Conservation (phyloP, 1,284 basidiomycete species). For the Malassezia arunalokei region DNA sequence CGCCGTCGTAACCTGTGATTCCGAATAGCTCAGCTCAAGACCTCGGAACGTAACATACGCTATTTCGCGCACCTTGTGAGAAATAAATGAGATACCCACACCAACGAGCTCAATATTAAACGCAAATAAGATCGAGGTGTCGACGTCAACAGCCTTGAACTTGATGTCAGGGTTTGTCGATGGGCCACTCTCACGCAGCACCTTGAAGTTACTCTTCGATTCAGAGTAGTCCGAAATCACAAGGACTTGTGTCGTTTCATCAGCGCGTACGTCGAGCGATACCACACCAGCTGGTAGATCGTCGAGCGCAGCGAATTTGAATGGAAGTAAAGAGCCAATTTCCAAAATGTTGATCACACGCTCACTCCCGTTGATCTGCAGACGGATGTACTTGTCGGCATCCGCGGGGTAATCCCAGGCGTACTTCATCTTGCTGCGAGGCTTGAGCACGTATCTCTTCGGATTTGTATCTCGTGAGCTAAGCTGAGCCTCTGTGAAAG, state of each 20-base stretch:
- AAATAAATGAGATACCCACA: constrained; percentile 83
- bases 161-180: constrained; percentile 19
- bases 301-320: constrained; percentile 55
- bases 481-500: constrained; percentile 39
- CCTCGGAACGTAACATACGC: constrained; percentile 72
- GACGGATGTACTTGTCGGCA: constrained; percentile 64
- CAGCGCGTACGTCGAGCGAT: constrained; percentile 85
- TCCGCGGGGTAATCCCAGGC: constrained; percentile 91
- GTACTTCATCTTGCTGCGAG: constrained; percentile 58
- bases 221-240: constrained; percentile 77
- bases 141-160: constrained; percentile 73
- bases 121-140: constrained; percentile 59
- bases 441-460: constrained; percentile 53
- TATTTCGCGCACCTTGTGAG: constrained; percentile 75
- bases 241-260: constrained; percentile 72
- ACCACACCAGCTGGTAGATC: constrained; percentile 53
- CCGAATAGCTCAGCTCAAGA: constrained; percentile 73
- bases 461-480: constrained; percentile 48
- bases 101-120: constrained; percentile 73
- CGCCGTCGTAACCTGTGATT: constrained; percentile 68
- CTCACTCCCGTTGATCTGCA: constrained; percentile 57
- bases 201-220: constrained; percentile 78
- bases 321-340: constrained; percentile 82
- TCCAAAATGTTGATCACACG: constrained; percentile 83
- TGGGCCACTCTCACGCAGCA: constrained; percentile 50